Conservation (phyloP, 176 grass and related monocot species). For the Paspalum notatum region DNA sequence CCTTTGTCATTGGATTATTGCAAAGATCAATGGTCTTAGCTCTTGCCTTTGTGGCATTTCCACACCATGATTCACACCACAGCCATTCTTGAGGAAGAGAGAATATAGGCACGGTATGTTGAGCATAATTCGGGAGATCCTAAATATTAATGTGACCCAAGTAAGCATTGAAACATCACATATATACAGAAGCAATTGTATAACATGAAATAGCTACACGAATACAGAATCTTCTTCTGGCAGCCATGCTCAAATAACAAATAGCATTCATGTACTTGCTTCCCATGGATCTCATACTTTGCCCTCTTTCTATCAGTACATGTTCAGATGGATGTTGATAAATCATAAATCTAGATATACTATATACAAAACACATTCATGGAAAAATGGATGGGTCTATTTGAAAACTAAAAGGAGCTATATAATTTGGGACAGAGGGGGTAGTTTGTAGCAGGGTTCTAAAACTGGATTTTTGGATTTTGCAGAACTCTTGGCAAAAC, state of each 20-base stretch:
- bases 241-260: conserved; percentile 15
- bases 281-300: conserved; percentile 28
- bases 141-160: conserved; percentile 45
- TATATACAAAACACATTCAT: too few relatives aligned
- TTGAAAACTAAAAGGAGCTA: too few relatives aligned
- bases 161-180: conserved; percentile 31
- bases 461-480: conserved; percentile 4
- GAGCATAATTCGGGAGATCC: conserved; percentile 99
- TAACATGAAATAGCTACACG: not conserved
- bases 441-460: not conserved
- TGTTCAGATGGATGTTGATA: too few relatives aligned
- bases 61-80: conserved; percentile 99
- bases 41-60: conserved; percentile 87
- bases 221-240: not conserved
- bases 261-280: not conserved
- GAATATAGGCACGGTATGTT: conserved; percentile 98
- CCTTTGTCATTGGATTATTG: conserved; percentile 99
- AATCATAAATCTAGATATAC: too few relatives aligned
- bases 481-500: not conserved
- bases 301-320: too few relatives aligned
- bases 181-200: not conserved
- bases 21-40: conserved; percentile 98
- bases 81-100: conserved; percentile 99
- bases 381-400: too few relatives aligned
- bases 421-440: too few relatives aligned